phyloP scores from a whole-genome alignment of 1,284 basidiomycete species.

The Fomitiporia mediterranea region DNA sequence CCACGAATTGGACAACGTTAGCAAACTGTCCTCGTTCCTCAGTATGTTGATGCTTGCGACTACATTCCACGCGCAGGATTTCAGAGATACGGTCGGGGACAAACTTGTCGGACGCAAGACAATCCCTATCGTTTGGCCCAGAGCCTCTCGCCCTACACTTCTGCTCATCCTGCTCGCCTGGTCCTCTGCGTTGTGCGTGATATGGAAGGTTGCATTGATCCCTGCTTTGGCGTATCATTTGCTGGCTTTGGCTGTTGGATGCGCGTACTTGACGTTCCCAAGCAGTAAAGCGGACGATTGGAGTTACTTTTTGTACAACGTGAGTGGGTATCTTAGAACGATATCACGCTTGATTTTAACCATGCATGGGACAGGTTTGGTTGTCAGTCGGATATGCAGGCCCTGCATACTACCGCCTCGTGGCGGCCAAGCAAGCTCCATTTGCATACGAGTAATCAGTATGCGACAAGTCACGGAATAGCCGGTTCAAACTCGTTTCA shows the following conservation, averaged over 20 bases:
- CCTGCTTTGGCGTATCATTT: slow-evolving; percentile 1
- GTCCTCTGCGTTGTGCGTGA: slow-evolving; percentile 6
- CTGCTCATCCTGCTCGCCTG: slow-evolving; percentile 8
- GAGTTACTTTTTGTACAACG: slow-evolving; percentile 15
- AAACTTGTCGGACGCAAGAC: slow-evolving; percentile 33
- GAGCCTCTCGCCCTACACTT: slow-evolving; percentile 10
- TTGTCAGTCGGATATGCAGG: slow-evolving; percentile 17
- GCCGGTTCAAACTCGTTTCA: too few relatives aligned
- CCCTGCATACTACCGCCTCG: slow-evolving; percentile 14
- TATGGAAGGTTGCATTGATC: slow-evolving; percentile 3
- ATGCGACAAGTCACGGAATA: too few relatives aligned
- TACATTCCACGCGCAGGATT: slow-evolving; percentile 40
- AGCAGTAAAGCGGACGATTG: slow-evolving; percentile 11
- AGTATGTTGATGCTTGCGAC: slow-evolving; percentile 31
- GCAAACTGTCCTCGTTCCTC: slow-evolving; percentile 24
- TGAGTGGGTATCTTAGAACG: background rate
- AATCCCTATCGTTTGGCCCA: slow-evolving; percentile 34
- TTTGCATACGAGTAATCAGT: too few relatives aligned
- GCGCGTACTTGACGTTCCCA: slow-evolving; percentile 3
- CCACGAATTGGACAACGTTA: slow-evolving; percentile 23
- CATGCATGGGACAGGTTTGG: slow-evolving; percentile 18
- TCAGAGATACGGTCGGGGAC: slow-evolving; percentile 39
- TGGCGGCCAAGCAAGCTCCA: background rate
- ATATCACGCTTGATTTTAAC: background rate
- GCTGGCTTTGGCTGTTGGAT: slow-evolving; percentile 10